Conservation (phyloP, 257 asterid genomes). For the Solanum tacnaense region DNA sequence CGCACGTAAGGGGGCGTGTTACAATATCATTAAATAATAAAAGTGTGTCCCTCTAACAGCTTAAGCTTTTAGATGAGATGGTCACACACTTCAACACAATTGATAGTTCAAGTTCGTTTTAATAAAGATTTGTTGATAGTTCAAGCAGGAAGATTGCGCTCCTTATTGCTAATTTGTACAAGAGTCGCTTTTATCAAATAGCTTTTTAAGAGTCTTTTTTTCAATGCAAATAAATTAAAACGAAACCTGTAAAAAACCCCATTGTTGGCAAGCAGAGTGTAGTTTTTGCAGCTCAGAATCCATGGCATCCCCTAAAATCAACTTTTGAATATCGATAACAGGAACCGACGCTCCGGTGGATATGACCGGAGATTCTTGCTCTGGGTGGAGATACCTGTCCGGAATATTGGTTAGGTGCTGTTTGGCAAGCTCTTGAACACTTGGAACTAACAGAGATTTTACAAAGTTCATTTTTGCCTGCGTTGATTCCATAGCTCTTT, state of each 20-base stretch:
- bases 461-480: slow-evolving; percentile 20
- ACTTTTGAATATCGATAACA: slow-evolving; percentile 17
- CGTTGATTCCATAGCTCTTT: background rate
- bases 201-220: no score
- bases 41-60: no score
- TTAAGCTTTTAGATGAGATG: no score
- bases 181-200: no score
- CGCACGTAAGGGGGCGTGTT: no score
- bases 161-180: no score
- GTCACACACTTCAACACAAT: no score
- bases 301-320: slow-evolving; percentile 11
- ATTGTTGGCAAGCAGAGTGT: slow-evolving; percentile 44
- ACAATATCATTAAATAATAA: no score
- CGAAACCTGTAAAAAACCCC: slow-evolving; percentile 57
- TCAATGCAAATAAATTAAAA: background rate
- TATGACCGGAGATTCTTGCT: slow-evolving; percentile 7
- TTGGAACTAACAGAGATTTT: slow-evolving; percentile 34
- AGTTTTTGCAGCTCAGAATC: slow-evolving; percentile 27
- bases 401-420: slow-evolving; percentile 20
- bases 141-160: no score
- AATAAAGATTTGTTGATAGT: no score
- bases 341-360: slow-evolving; percentile 8
- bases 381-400: slow-evolving; percentile 14
- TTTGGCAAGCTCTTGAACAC: slow-evolving; percentile 39
- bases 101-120: no score